phyloP scores from a whole-genome alignment of 2,329 filamentous ascomycete genomes.

The Aureobasidium sp. region DNA sequence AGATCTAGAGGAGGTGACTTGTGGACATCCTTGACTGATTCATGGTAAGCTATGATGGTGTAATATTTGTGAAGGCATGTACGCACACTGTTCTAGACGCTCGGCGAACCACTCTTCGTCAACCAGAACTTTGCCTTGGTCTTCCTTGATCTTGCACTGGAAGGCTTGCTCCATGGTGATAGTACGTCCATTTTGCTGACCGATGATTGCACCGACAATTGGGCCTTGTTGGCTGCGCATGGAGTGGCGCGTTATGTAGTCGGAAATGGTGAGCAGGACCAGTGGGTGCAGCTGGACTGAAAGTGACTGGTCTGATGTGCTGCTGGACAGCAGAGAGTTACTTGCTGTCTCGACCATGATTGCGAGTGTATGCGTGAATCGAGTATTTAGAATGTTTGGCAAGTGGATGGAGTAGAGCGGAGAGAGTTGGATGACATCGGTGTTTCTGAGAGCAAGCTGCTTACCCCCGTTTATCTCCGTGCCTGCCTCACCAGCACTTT shows the following conservation, averaged over 20 bases:
- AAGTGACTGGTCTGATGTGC: constrained; percentile 61
- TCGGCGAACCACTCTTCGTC: constrained; percentile 66
- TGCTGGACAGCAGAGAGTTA: constrained; percentile 39
- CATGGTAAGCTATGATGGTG: not conserved
- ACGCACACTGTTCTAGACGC: constrained; percentile 77
- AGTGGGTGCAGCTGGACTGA: constrained; percentile 85
- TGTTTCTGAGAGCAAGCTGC: not conserved
- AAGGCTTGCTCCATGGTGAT: constrained; percentile 92
- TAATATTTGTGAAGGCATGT: not conserved
- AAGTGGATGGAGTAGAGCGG: not conserved
- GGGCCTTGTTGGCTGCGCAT: constrained; percentile 68
- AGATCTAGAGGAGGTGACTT: constrained; percentile 71
- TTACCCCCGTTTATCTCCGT: not conserved
- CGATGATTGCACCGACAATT: constrained; percentile 79
- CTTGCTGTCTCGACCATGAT: constrained; percentile 12
- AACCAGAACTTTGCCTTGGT: constrained; percentile 50
- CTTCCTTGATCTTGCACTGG: constrained; percentile 57
- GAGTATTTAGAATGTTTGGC: not conserved
- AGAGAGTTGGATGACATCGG: not conserved
- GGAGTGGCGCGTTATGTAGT: constrained; percentile 88
- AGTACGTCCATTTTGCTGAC: constrained; percentile 82
- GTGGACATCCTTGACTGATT: constrained; percentile 76
- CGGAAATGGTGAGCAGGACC: constrained; percentile 90
- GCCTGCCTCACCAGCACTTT: not conserved
- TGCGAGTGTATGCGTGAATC: not conserved